Evolutionary conservation across 257 asterid species (phyloP).

Genomic region (Jaltomata sinuosa): DNA sequence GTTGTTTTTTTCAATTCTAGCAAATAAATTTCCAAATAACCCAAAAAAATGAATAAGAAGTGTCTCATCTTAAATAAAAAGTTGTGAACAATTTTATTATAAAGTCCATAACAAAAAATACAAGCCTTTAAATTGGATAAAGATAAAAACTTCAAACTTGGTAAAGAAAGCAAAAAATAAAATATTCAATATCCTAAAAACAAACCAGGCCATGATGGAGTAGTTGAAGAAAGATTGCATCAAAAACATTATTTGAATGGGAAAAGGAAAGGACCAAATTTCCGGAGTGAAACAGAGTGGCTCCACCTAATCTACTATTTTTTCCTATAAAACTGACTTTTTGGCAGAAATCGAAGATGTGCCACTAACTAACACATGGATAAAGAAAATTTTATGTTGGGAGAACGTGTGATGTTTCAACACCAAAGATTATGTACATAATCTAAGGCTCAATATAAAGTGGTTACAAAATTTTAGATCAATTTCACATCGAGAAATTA

Average conservation of each 20-base stretch:
- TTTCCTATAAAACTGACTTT: neutral
- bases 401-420: too few relatives aligned
- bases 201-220: neutral
- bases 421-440: too few relatives aligned
- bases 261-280: neutral
- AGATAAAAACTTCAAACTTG: neutral
- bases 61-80: neutral
- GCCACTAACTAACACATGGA: neutral
- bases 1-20: neutral
- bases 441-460: too few relatives aligned
- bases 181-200: neutral
- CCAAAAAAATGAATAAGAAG: neutral
- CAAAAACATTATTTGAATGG: neutral
- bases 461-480: too few relatives aligned
- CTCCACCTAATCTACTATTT: neutral
- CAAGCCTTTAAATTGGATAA: slow-evolving; percentile 1
- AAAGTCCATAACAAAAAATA: neutral
- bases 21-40: neutral
- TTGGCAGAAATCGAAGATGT: too few relatives aligned
- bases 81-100: neutral
- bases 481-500: too few relatives aligned
- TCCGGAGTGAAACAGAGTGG: neutral
- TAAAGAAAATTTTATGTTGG: too few relatives aligned
- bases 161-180: neutral
- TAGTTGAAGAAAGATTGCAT: neutral